phyloP scores from a whole-genome alignment of 495 filamentous ascomycete genomes.

The Pyrenopolyporus hunteri region DNA sequence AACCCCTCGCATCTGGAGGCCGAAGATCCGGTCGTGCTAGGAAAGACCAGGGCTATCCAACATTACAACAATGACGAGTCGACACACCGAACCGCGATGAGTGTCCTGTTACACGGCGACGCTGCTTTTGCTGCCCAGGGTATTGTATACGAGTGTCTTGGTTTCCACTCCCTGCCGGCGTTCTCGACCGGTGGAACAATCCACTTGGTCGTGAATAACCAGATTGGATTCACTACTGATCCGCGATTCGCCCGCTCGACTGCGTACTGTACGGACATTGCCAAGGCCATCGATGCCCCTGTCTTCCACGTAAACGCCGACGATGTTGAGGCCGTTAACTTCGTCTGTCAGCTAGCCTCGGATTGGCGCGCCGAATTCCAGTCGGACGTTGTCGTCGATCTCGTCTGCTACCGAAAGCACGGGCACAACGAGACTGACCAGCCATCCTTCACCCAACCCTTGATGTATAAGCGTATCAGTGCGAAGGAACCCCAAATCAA shows the following conservation, averaged over 20 bases:
- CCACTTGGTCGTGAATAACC: conserved; percentile 98
- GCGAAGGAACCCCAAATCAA: conserved; percentile 79
- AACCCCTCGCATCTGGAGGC: conserved; percentile 99
- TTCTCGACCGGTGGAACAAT: conserved; percentile 98
- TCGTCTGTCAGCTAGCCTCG: conserved; percentile 93
- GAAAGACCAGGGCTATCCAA: conserved; percentile 96
- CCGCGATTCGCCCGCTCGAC: conserved; percentile 96
- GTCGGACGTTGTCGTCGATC: conserved; percentile 94
- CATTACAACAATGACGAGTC: conserved; percentile 98
- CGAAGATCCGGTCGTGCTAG: conserved; percentile 96
- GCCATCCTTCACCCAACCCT: conserved; percentile 97
- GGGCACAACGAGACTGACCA: conserved; percentile 99
- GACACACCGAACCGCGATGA: conserved; percentile 87
- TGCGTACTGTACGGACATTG: conserved; percentile 98
- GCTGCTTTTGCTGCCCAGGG: conserved; percentile 96
- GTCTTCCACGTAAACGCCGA: conserved; percentile 99
- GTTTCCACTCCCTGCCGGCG: conserved; percentile 90
- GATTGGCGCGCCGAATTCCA: conserved; percentile 99
- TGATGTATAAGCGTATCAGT: conserved; percentile 98
- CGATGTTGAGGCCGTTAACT: conserved; percentile 97
- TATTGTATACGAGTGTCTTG: conserved; percentile 97
- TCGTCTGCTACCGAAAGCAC: conserved; percentile 98
- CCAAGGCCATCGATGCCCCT: conserved; percentile 96
- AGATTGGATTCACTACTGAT: conserved; percentile 99
- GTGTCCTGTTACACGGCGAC: conserved; percentile 93